Base-by-base conservation (phyloP, 1,284 basidiomycete species). In the Stereum hirsutum region DNA sequence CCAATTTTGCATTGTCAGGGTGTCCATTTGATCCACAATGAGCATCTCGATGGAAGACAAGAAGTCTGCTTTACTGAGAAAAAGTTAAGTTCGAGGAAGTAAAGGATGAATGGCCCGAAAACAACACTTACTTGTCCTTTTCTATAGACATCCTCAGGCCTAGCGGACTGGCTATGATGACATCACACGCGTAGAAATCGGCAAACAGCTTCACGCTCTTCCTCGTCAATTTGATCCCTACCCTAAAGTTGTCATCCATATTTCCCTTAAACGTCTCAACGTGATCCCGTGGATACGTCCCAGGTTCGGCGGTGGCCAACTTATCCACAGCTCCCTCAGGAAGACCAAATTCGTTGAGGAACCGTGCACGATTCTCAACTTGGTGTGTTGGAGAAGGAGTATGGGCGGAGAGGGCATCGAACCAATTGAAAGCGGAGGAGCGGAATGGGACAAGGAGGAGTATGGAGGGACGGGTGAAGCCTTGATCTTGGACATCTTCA, bases 1-100 rank as follows among this genome's bases (percentile, higher is more conserved):
- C 96, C 96, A 99, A 57, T 99, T 99, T 66, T 99, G 95, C 96
- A 99, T 99, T 6, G 81, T 75, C 58, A 99, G 75, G 2, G 89
- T 84, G 58, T 99, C 93, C 66, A 90, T 72, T 54, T 98, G 93
- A 60, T 99, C 96, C 7, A 89, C 73, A n/a, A 98, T 64, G n/a
- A 91, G 63, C 12, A 99, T 66, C 61, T 99, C 96, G 49, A 99
- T 89, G 3, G 90, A 95, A 2, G 89, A 89, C 41, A 99, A 69
- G 59, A 95, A 91, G 63, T 99, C 95, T 5, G 79, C 80, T 52
- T 75, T 84, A 54, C 88, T 90, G 53, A 5, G 25, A 37, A 33
- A 21, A 36, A 21, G 39, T 7, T 19, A 30, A 33, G 19, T 12
- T 15, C 21, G 6, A 41, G 3, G 10, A 14, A 24, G 14, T 1